Conservation (phyloP, 164 flowering plant species). For the Brasenia schreberi region DNA sequence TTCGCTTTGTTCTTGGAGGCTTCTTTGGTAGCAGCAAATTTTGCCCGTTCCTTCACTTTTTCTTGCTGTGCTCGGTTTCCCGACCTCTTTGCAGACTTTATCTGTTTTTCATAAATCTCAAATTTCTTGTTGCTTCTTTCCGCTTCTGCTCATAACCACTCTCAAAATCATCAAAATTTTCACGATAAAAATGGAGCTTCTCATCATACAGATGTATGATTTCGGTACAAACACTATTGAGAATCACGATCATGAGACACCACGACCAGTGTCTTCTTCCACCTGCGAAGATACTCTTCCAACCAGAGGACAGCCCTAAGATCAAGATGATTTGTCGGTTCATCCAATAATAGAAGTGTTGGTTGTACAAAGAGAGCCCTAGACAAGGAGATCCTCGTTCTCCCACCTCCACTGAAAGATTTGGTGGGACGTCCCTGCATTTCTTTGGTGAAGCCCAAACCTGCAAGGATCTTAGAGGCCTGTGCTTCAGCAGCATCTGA, state of each 20-base stretch:
- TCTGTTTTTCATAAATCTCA: conserved; percentile 54
- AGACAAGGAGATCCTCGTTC: conserved; percentile 83
- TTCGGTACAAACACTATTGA: conserved; percentile 61
- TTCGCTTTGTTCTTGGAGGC: conserved; percentile 51
- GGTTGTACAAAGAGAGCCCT: conserved; percentile 84
- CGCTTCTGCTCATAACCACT: conserved; percentile 71
- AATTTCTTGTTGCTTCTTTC: conserved; percentile 64
- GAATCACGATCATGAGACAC: conserved; percentile 86
- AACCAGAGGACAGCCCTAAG: conserved; percentile 82
- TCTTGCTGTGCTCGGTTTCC: conserved; percentile 60
- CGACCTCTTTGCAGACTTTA: conserved; percentile 65
- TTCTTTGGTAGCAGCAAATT: conserved; percentile 49
- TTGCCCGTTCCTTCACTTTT: conserved; percentile 68
- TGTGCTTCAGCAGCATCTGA: conserved; percentile 83
- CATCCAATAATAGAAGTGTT: conserved; percentile 63
- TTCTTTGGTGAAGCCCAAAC: conserved; percentile 66
- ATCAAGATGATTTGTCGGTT: conserved; percentile 90
- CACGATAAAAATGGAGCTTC: conserved; percentile 61
- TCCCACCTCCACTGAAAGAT: conserved; percentile 90
- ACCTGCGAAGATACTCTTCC: conserved; percentile 67
- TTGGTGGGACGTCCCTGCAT: conserved; percentile 46
- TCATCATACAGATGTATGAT: conserved; percentile 75
- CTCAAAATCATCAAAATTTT: conserved; percentile 72
- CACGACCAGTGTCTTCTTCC: conserved; percentile 84
- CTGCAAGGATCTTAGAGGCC: conserved; percentile 79